Evolutionary conservation across 176 grass and related monocot genomes (phyloP).

Genomic region (Paspalum vaginatum): DNA sequence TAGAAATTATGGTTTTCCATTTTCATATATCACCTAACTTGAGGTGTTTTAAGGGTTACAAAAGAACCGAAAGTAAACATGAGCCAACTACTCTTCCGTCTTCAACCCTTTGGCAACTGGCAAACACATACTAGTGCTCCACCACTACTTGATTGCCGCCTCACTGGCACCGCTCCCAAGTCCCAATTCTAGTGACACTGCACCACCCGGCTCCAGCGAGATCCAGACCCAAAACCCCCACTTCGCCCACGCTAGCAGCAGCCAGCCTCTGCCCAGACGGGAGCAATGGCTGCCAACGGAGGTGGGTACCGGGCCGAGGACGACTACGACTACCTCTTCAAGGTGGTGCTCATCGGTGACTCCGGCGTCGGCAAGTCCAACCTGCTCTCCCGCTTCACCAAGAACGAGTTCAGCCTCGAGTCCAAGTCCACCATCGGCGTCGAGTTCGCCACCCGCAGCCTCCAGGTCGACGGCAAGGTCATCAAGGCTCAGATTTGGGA

Average conservation of each 20-base stretch:
- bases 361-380: slow-evolving; percentile 96
- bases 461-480: slow-evolving; percentile 77
- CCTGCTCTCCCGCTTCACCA: slow-evolving; percentile 91
- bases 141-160: slow-evolving; percentile 5
- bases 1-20: neutral
- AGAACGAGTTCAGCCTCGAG: slow-evolving; percentile 99
- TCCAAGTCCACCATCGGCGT: slow-evolving; percentile 98
- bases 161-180: slow-evolving; percentile 22
- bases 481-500: slow-evolving; percentile 86
- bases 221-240: slow-evolving; percentile 30
- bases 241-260: neutral
- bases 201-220: slow-evolving; percentile 34
- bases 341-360: slow-evolving; percentile 95
- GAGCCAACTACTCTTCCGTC: slow-evolving; percentile 8
- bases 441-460: slow-evolving; percentile 90
- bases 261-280: slow-evolving; percentile 10
- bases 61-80: slow-evolving; percentile 8
- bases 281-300: slow-evolving; percentile 45
- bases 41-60: neutral
- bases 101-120: neutral
- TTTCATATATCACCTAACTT: neutral
- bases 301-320: slow-evolving; percentile 82
- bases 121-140: neutral
- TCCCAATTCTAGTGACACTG: slow-evolving; percentile 35
- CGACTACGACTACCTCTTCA: slow-evolving; percentile 98